Base-by-base conservation (phyloP, 2,329 filamentous ascomycete species). In the Colletotrichum sojae region DNA sequence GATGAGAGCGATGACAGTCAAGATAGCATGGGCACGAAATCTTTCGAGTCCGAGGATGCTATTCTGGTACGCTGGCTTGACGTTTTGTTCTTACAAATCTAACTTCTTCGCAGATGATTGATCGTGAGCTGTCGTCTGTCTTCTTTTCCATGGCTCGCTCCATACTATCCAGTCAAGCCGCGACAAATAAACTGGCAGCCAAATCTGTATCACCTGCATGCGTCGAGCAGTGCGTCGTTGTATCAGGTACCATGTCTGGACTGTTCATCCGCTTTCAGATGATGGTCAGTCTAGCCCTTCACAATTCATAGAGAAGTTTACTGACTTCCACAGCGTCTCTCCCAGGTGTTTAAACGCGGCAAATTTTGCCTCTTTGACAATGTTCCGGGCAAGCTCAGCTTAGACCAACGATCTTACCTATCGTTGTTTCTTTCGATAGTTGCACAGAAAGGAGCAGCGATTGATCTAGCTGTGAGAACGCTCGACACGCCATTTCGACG, bases 351-450 rank as follows among this genome's bases (percentile, higher is more conserved):
- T 75, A 79, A 79, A 39, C 62, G 75, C 16, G 82, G 84, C 43
- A 84, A 83, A 61, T 87, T 87, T 69, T 80, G 82, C 43, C 74
- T 90, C 2, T 90, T 89, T 63, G 79, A 82, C 15, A 79, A 78
- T 4, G 52, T 77, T 9, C 81, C 83, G 0, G 80, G 79, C 12
- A 79, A 80, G 12, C 75, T 86, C 16, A 74, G 74, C 16, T 77
- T 83, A 2, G 71, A 78, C 4, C 82, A 84, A 57, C 81, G 86
- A n/a, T 81, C 74, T 64, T 84, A 83, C 61, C 72, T 87, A 16
- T 78, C 84, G 1, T 79, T 90, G 8, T 90, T 90, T 72, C 75
- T 89, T 25, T 78, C 83, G 2, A 82, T 80, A 0, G 76, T 91
- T 9, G 76, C 89, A 9, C 36, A 69, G 20, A 83, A 84, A 63